phyloP scores from a whole-genome alignment of 2,329 filamentous ascomycete species.

The Stylonectria norvegica region DNA sequence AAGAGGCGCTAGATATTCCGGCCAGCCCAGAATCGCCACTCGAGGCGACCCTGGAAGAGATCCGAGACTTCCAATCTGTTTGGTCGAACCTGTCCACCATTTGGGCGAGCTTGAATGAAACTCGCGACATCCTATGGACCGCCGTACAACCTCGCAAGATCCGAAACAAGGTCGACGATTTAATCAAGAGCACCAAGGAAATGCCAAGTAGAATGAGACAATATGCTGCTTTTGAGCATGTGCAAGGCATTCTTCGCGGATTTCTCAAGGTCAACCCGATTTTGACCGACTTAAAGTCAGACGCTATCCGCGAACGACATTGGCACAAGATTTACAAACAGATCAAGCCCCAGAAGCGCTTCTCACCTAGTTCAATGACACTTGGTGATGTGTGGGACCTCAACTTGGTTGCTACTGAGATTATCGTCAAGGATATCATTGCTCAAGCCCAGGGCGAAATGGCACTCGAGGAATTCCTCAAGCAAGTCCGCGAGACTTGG shows the following conservation, averaged over 20 bases:
- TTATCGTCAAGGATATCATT: slow-evolving; percentile 87
- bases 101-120: slow-evolving; percentile 93
- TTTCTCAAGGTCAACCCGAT: slow-evolving; percentile 88
- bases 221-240: slow-evolving; percentile 99
- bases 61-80: slow-evolving; percentile 97
- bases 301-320: slow-evolving; percentile 92
- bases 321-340: slow-evolving; percentile 98
- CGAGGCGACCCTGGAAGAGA: slow-evolving; percentile 83
- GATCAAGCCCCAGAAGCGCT: slow-evolving; percentile 86
- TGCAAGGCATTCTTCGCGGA: slow-evolving; percentile 84
- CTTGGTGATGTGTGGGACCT: slow-evolving; percentile 99
- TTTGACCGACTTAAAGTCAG: slow-evolving; percentile 87
- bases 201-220: slow-evolving; percentile 99
- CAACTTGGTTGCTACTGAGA: slow-evolving; percentile 81
- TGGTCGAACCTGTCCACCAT: slow-evolving; percentile 95
- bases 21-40: slow-evolving; percentile 77
- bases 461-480: slow-evolving; percentile 95
- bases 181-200: slow-evolving; percentile 97
- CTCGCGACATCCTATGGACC: slow-evolving; percentile 89
- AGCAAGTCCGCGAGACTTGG: slow-evolving; percentile 95
- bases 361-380: slow-evolving; percentile 90
- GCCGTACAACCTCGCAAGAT: slow-evolving; percentile 94
- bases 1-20: slow-evolving; percentile 90
- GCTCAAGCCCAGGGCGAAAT: slow-evolving; percentile 96
- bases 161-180: slow-evolving; percentile 78